These are phyloP conservation scores for Neurospora africana DNA, from an alignment of 495 filamentous ascomycete genomes.

Conservation along the genomic window DNA sequence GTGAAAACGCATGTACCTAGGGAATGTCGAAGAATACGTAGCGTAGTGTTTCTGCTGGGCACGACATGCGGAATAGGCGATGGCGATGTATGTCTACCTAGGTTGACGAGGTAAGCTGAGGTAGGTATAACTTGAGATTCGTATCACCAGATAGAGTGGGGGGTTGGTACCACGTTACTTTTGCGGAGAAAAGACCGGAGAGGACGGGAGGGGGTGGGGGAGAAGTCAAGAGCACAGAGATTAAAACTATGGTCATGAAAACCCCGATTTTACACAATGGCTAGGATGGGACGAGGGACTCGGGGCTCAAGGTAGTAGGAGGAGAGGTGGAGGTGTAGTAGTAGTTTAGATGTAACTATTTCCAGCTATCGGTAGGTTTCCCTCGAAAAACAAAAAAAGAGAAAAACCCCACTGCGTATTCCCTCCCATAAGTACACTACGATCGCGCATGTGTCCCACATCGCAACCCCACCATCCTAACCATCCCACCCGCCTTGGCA, in stretches of 20 bases:
- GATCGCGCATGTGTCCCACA: background rate
- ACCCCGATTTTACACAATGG: background rate
- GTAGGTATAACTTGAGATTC: background rate
- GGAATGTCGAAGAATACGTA: background rate
- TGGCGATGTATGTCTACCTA: background rate
- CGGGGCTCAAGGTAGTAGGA: background rate
- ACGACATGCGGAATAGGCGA: background rate
- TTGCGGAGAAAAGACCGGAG: background rate
- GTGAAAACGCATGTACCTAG: background rate
- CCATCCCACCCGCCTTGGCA: background rate
- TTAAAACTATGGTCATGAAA: too few species aligned
- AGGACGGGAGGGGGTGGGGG: background rate
- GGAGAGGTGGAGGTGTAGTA: background rate
- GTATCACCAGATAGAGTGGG: background rate
- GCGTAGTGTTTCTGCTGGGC: background rate
- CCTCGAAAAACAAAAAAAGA: background rate
- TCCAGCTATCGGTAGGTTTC: too few species aligned
- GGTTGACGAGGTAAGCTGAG: background rate
- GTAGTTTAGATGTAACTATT: too few species aligned
- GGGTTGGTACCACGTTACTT: background rate
- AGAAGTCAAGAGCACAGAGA: background rate
- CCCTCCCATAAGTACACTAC: background rate
- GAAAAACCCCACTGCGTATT: background rate
- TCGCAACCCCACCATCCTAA: background rate
- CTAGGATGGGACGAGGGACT: background rate